A percentile compares a stretch with the other conserved stretches of the same genome.
These are phyloP conservation scores for Hymenoscyphus fraxineus DNA, from an alignment of 2,329 filamentous ascomycete species.

Conservation along the genomic window DNA sequence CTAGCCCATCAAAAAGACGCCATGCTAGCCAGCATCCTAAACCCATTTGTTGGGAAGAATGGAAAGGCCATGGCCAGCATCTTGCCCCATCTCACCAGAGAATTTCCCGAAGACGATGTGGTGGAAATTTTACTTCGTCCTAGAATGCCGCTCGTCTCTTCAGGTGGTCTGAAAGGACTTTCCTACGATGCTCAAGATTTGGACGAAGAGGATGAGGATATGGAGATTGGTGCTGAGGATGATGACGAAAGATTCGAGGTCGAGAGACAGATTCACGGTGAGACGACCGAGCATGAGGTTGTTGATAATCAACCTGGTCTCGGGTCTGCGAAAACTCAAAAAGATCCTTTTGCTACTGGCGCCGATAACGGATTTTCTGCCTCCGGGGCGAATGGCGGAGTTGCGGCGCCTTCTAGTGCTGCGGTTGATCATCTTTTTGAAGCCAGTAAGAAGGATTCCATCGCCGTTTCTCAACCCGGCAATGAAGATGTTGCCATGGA, in stretches of 20 bases:
- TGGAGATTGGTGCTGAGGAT: conserved; percentile 17
- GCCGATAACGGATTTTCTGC: not conserved
- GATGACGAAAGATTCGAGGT: conserved; percentile 4
- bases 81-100: conserved; percentile 70
- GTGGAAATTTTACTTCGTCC: conserved; percentile 67
- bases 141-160: conserved; percentile 44
- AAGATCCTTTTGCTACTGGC: not conserved
- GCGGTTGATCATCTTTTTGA: not conserved
- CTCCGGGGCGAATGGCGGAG: not conserved
- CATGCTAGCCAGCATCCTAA: conserved; percentile 78
- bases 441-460: not conserved
- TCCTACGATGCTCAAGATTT: conserved; percentile 15
- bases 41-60: conserved; percentile 64
- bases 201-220: conserved; percentile 24
- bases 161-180: conserved; percentile 10
- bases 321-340: not conserved
- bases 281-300: conserved; percentile 8
- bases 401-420: not conserved
- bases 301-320: conserved; percentile 7
- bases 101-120: conserved; percentile 57
- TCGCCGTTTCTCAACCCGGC: not conserved
- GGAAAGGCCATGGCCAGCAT: conserved; percentile 68
- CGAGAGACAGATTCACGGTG: not conserved
- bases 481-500: conserved; percentile 16
- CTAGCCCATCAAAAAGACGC: conserved; percentile 64